Base-by-base conservation (phyloP, 495 filamentous ascomycete species). In the Talaromyces borbonicus region DNA sequence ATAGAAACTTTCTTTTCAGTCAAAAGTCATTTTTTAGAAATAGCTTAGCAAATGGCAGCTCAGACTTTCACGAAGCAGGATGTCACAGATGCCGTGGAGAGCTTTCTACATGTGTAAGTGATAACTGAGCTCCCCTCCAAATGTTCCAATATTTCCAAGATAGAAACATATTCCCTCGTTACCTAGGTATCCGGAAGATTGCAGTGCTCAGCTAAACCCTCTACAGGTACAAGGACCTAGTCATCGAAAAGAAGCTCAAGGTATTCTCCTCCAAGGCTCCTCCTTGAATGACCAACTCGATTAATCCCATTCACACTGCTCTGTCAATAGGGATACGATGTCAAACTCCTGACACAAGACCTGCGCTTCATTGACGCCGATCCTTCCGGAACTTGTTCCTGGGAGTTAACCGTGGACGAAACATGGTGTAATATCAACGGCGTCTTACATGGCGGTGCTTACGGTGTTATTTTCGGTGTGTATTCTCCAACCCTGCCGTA, bases 371-470 rank as follows among this genome's bases (percentile, higher is more conserved):
- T 44, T 16, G 42, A 44, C 22, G 42, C 42, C 7, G 42, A 44
- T 20, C 42, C 42, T 4, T 44, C 42, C 5, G 42, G 42, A 8
- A 31, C 25, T 7, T 32, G 15, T 16, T 8, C n/a, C 14, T 44
- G 42, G 42, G 42, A 44, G 18, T 25, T 44, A 9, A 32, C 42
- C 1, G 27, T 20, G 8, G 42, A 44, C 16, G 42, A 44, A n/a
- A 33, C 42, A 33, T 44, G 42, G 42, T 44, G 42, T 31, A 44
- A 44, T 44, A 44, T 44, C 11, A 44, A 44, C 14, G 55, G 56
- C 9, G 65, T 66, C n/a, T 58, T 68, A 52, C 65, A 66, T 45
- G 62, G 63, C 25, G 65, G 67, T n/a, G 67, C 67, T 2, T 65
- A 60, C 8, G 66, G 58, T 8, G 56, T 71, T 9, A 71, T 69